A percentile compares a stretch with the other conserved stretches of the same genome.
Evolutionary conservation across 2,329 filamentous ascomycete species (phyloP).

Genomic region (Aspergillus caelatus): DNA sequence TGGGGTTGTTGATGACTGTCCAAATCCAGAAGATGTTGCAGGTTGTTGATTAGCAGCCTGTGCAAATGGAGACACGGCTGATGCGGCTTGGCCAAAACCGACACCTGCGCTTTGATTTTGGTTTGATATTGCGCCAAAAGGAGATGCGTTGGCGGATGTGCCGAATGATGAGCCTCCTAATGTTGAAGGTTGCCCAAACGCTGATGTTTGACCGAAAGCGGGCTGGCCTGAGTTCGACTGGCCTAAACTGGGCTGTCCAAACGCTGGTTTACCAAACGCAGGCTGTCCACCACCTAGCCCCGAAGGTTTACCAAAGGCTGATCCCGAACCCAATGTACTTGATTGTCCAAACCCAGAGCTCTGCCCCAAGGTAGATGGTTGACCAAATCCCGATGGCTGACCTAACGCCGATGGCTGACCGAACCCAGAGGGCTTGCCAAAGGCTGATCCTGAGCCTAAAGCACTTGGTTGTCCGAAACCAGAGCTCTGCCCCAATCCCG

Average conservation of each 20-base stretch:
- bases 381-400: conserved; percentile 27
- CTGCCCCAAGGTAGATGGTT: conserved; percentile 23
- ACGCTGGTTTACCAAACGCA: conserved; percentile 45
- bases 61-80: conserved; percentile 34
- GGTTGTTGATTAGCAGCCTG: conserved; percentile 35
- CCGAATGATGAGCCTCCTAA: conserved; percentile 37
- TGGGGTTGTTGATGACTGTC: conserved; percentile 25
- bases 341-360: conserved; percentile 29
- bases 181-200: conserved; percentile 29
- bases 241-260: conserved; percentile 40
- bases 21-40: conserved; percentile 33
- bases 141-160: conserved; percentile 36
- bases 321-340: conserved; percentile 28
- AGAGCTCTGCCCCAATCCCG: conserved; percentile 24
- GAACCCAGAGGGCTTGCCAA: conserved; percentile 23
- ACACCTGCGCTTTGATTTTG: conserved; percentile 30
- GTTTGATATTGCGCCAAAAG: conserved; percentile 49
- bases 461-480: conserved; percentile 22
- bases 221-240: conserved; percentile 32
- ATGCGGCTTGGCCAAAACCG: conserved; percentile 26
- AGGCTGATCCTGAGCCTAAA: conserved; percentile 11
- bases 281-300: conserved; percentile 28
- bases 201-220: conserved; percentile 37
- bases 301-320: conserved; percentile 46
- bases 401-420: conserved; percentile 32